Percentiles rank a stretch among this genome's conserved stretches.
Evolutionary conservation across 106 monocot species (phyloP).

Genomic region (Dactylorhiza incarnata): DNA sequence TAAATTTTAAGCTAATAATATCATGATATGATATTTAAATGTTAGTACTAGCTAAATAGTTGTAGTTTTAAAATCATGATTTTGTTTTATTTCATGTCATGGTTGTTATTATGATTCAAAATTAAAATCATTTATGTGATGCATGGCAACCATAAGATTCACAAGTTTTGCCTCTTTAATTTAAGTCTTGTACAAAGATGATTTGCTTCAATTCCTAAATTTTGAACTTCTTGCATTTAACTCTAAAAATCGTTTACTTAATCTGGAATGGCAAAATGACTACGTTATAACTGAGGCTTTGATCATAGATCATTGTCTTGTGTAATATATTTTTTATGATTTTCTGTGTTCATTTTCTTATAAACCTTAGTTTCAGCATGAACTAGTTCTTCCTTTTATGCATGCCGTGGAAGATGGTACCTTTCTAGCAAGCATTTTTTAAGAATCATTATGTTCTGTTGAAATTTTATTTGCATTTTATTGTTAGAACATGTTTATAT

Average conservation of each 20-base stretch:
- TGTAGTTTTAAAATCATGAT: no score
- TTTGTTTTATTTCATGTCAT: no score
- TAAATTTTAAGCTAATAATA: no score
- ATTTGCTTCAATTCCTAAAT: no score
- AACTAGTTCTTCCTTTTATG: background rate
- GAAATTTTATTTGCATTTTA: background rate
- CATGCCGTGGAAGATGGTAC: background rate
- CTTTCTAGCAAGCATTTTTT: background rate
- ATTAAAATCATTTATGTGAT: no score
- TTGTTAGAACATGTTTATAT: background rate
- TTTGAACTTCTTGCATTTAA: no score
- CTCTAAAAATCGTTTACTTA: background rate
- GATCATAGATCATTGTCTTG: background rate
- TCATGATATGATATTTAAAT: no score
- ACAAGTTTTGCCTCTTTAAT: no score
- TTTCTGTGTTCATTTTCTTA: background rate
- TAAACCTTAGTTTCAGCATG: background rate
- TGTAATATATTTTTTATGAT: background rate
- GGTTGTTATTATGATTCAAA: no score
- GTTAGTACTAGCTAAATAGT: no score
- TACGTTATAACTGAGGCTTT: background rate
- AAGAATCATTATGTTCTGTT: background rate
- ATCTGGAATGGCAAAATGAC: background rate
- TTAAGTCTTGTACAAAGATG: no score
- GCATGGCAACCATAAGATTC: no score